Base-by-base conservation (phyloP, 768 basidiomycete species). In the Lactarius hengduanensis region DNA sequence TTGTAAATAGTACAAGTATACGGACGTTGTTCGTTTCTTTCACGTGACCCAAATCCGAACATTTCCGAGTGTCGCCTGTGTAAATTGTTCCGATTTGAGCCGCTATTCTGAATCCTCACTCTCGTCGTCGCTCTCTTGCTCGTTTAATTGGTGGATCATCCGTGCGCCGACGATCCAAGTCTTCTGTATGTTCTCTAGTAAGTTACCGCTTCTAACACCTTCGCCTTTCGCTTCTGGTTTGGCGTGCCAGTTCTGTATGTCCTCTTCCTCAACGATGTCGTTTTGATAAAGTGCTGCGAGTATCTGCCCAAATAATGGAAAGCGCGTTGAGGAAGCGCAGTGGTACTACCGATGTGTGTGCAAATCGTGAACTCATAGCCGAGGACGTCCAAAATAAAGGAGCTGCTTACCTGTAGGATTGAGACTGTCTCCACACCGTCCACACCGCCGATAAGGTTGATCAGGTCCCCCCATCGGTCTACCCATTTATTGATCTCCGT, bases 211-310 rank as follows among this genome's bases (percentile, higher is more conserved):
- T 60, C 79, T 80, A 28, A 79, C 69, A 9, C 79, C 83, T 60
- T 79, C 80, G 38, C 83, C 90, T 73, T 80, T 82, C 34, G 87
- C 84, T 57, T 73, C 78, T 28, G 84, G 82, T 59, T 78, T 80
- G 61, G 75, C 79, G 76, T 95, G 88, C 96, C 96, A 99, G 58
- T 79, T 81, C n/a, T 92, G 86, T 70, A 98, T 89, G 69, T 94
- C 89, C 59, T 93, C 90, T 72, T 95, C 94, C 58, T 92, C 91
- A 2, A 97, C 87, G 55, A 97, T 84, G 74, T 99, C 96, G n/a
- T 83, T 82, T 73, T 96, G 91, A 76, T 98, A 99, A 16, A 95
- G 79, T 3, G 89, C 88, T 36, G 89, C 89, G 28, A 98, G 84
- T 63, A 96, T 84, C 72, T 91, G 86, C 4, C 91, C 91, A 76